Base-by-base conservation (phyloP, 768 basidiomycete species). In the Boletales sp. region DNA sequence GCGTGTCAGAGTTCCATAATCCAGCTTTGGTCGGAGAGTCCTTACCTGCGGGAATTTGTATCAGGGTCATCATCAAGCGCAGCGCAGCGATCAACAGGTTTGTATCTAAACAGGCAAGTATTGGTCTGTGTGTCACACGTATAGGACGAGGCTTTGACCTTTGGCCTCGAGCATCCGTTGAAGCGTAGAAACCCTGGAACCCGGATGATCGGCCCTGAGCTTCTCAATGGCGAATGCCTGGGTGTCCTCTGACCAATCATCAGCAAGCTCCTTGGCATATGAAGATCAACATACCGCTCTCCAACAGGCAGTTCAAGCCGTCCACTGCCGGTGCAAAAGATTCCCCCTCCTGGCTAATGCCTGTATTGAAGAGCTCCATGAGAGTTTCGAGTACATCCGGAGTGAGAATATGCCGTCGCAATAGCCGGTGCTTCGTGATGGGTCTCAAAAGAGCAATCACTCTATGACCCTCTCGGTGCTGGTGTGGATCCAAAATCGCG, bases 301-400 rank as follows among this genome's bases (percentile, higher is more conserved):
- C 40, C 50, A 57, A 19, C 11, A 63, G 21, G 24, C 50, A 55
- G 12, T 18, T 50, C 40, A 63, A 24, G n/a, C 59, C 52, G 3
- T 64, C 54, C 62, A 63, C 64, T 15, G 48, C 62, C 32, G 50
- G 59, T 24, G 38, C 40, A 27, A 61, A 58, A 34, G 50, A 50
- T 3, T 32, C 41, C 9, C 17, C 48, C 0, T 31, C 35, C 17
- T 42, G 35, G 1, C 3, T 13, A 21, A 61, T 11, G 13, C 52
- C 52, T n/a, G 1, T 8, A 41, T 63, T 59, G 5, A 63, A 43
- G 12, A 61, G 31, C 3, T 21, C 8, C 31, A 63, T 34, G 12
- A 63, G 41, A 6, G 5, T 50, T 2, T 53, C 18, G 30, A 61
- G 27, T 10, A 61, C 44, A 2, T 56, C 52, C 0, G 17, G 1